Percentiles rank a stretch among this genome's conserved stretches.
Evolutionary conservation across 371 early-diverging fungal genomes (phyloP).

Genomic region (Mortierella sp.): DNA sequence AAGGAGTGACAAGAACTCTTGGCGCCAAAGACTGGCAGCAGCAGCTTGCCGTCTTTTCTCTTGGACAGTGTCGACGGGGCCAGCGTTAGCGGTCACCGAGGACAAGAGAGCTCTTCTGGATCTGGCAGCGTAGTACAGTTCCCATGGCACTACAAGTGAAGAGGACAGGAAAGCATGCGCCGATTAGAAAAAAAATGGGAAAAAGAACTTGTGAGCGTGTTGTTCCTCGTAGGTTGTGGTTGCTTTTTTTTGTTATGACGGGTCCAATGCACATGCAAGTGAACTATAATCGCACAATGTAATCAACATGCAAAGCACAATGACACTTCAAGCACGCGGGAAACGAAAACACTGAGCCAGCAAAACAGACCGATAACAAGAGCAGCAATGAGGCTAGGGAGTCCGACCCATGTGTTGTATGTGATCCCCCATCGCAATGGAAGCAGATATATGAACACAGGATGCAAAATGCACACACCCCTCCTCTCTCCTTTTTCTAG

Average conservation of each 20-base stretch:
- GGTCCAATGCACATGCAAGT: no score
- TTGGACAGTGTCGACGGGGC: conserved; percentile 43
- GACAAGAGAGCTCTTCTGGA: conserved; percentile 59
- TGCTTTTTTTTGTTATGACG: no score
- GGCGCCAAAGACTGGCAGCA: conserved; percentile 60
- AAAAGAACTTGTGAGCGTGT: no score
- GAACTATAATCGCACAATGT: no score
- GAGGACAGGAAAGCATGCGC: neutral
- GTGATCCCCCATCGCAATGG: no score
- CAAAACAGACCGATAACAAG: neutral
- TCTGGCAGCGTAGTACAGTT: conserved; percentile 73
- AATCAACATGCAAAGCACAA: no score
- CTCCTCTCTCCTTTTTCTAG: neutral
- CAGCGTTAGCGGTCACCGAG: conserved; percentile 23
- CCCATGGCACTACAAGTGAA: conserved; percentile 69
- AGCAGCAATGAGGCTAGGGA: neutral
- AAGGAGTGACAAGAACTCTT: conserved; percentile 63
- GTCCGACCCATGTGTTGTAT: no score
- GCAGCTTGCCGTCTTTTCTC: conserved; percentile 56
- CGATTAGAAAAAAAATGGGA: neutral
- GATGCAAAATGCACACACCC: neutral
- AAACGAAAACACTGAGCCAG: conserved; percentile 3
- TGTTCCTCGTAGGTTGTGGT: no score
- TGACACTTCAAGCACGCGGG: conserved; percentile 17
- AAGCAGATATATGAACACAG: no score